Evolutionary conservation across 768 basidiomycete genomes (phyloP).

Genomic region (Pleurotus sapidus): DNA sequence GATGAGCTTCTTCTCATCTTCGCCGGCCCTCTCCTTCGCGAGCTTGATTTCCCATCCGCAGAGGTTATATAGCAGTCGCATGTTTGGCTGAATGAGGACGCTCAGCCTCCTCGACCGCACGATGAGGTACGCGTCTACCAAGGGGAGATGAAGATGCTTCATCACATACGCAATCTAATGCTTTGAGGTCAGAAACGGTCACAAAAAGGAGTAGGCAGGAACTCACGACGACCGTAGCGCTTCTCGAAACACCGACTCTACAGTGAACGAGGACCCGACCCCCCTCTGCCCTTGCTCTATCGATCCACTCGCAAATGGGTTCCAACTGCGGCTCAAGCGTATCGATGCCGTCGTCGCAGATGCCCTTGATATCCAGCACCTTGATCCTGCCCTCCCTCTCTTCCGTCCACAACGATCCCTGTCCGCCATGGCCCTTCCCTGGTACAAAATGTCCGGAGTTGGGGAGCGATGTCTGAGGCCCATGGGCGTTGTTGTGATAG

Average conservation of each 20-base stretch:
- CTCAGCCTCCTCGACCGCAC: conserved; percentile 87
- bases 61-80: conserved; percentile 92
- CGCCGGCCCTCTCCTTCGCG: conserved; percentile 69
- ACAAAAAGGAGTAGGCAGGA: conserved; percentile 4
- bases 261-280: conserved; percentile 95
- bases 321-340: conserved; percentile 86
- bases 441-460: conserved; percentile 28
- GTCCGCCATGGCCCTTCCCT: conserved; percentile 46
- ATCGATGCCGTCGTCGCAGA: conserved; percentile 96
- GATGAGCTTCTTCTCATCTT: conserved; percentile 45
- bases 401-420: conserved; percentile 83
- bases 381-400: conserved; percentile 87
- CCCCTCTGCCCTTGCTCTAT: conserved; percentile 74
- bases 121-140: conserved; percentile 92
- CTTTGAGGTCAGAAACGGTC: neutral
- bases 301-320: conserved; percentile 92
- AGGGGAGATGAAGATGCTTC: conserved; percentile 81
- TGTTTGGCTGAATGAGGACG: conserved; percentile 92
- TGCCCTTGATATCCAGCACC: conserved; percentile 87
- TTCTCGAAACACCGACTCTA: conserved; percentile 96
- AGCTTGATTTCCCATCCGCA: conserved; percentile 93
- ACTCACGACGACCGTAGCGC: conserved; percentile 87
- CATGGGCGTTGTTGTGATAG: neutral
- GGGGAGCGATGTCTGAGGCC: neutral
- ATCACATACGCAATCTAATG: conserved; percentile 92